A percentile compares a stretch with the other conserved stretches of the same genome.
phyloP scores from a whole-genome alignment of 108 stramenopile species.

The Pseudonitzschia pungens region DNA sequence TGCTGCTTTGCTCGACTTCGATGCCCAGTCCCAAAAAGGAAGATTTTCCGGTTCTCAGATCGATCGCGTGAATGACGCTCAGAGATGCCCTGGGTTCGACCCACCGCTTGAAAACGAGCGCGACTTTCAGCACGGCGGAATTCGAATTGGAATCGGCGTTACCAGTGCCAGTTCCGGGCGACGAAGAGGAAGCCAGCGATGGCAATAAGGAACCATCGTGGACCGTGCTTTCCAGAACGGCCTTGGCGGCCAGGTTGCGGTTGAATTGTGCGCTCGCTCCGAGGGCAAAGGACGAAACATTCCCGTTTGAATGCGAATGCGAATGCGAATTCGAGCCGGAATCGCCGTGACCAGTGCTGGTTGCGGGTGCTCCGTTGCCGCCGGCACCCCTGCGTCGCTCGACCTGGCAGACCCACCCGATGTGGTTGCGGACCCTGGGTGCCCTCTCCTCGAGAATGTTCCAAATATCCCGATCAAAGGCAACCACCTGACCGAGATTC shows the following conservation, averaged over 20 bases:
- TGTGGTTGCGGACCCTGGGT: slow-evolving; percentile 29
- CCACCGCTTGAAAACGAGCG: slow-evolving; percentile 31
- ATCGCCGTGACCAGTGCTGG: too few species aligned
- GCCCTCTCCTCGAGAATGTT: slow-evolving; percentile 38
- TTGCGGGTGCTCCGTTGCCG: neutral
- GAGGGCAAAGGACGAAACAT: slow-evolving; percentile 8
- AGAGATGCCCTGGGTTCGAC: slow-evolving; percentile 24
- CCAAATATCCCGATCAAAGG: slow-evolving; percentile 35
- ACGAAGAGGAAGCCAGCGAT: neutral
- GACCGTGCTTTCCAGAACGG: slow-evolving; percentile 1
- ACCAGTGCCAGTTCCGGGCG: neutral
- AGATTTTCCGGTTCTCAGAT: slow-evolving; percentile 14
- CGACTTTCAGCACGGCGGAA: slow-evolving; percentile 15
- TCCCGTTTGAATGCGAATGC: neutral
- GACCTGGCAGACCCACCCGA: slow-evolving; percentile 36
- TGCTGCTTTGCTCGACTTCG: slow-evolving; percentile 24
- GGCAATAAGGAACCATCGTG: neutral
- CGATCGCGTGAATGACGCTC: slow-evolving; percentile 21
- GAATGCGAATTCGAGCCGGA: neutral
- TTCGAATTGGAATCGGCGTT: neutral
- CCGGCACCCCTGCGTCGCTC: neutral
- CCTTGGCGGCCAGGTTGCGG: slow-evolving; percentile 29
- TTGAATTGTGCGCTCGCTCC: slow-evolving; percentile 35
- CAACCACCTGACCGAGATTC: slow-evolving; percentile 32
- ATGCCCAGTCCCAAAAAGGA: slow-evolving; percentile 28